Base-by-base conservation (phyloP, 768 basidiomycete species). In the Tricholoma sp. region DNA sequence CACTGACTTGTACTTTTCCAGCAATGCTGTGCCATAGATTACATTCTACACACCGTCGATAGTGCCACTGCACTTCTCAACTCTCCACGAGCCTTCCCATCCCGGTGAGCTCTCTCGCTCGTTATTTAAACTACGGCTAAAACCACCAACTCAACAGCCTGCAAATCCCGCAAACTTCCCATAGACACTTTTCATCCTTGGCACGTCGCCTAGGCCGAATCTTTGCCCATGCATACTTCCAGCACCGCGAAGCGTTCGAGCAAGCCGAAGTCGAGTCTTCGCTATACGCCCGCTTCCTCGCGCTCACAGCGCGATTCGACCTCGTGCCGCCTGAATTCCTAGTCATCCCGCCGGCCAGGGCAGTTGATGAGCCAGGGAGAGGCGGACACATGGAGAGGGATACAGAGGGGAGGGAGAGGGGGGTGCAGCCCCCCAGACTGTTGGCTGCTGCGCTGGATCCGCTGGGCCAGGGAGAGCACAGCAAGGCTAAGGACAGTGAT, bases 21-120 rank as follows among this genome's bases (percentile, higher is more conserved):
- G 86, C 91, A 94, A 83, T 99, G 96, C 72, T 95, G 91, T 69
- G 96, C 96, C 3, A 96, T 98, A 43, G 95, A 98, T 76, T 98
- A 98, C 73, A 94, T 92, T 58, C 74, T 89, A 10, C 94, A 92
- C 71, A 97, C 94, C 0, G 78, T 97, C 6, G 96, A 98, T 71
- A 94, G 91, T 62, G 93, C 94, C 3, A 95, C 91, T 0, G 91
- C 94, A 1, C 78, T 97, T 45, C 77, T 98, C 34, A 97, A 94
- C 71, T 94, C 93, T 1, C 85, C 93, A 6, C 80, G 90, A 50
- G 88, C 91, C 6, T 99, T 99, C 66, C 94, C 94, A 12, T 96
- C 93, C 14, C 80, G 94, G 92, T 93, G 63, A 52, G 75, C 65
- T 19, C 21, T 12, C 18, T 41, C 22, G n/a, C n/a, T 9, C 18